Conservation (phyloP, 306 rosid species). For the Luffa acutangula region DNA sequence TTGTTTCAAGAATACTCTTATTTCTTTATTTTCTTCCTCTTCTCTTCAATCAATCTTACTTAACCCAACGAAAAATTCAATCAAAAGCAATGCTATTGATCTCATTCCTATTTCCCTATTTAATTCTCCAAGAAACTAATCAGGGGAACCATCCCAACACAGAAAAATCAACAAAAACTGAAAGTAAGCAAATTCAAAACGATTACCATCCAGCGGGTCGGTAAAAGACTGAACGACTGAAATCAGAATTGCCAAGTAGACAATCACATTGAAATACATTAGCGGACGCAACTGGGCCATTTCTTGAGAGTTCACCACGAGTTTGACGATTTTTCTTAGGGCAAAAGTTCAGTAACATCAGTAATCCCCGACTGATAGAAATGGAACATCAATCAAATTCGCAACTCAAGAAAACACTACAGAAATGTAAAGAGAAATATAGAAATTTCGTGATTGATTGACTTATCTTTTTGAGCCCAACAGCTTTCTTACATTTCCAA, state of each 20-base stretch:
- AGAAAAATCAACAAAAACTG: not conserved
- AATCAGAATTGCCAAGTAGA: slow-evolving; percentile 35
- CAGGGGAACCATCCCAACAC: too few relatives aligned
- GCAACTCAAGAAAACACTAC: not conserved
- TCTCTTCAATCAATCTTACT: not conserved
- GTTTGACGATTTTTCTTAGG: not conserved
- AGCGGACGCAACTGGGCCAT: slow-evolving; percentile 23
- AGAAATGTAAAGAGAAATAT: not conserved
- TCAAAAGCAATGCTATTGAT: not conserved
- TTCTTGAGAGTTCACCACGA: not conserved
- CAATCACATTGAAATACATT: slow-evolving; percentile 16
- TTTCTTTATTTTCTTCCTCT: not conserved
- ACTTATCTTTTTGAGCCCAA: not conserved
- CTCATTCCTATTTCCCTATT: not conserved
- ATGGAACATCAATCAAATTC: not conserved
- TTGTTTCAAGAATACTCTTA: not conserved
- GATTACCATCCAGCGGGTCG: slow-evolving; percentile 44
- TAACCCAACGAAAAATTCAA: not conserved
- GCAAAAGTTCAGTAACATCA: not conserved
- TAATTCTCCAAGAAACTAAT: not conserved
- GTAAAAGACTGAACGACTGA: slow-evolving; percentile 36
- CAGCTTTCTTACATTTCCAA: not conserved
- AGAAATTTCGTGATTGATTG: not conserved
- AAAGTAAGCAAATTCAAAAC: not conserved
- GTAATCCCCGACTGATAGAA: not conserved